Evolutionary conservation across 2,329 filamentous ascomycete genomes (phyloP).

Genomic region (Aureobasidium musti): DNA sequence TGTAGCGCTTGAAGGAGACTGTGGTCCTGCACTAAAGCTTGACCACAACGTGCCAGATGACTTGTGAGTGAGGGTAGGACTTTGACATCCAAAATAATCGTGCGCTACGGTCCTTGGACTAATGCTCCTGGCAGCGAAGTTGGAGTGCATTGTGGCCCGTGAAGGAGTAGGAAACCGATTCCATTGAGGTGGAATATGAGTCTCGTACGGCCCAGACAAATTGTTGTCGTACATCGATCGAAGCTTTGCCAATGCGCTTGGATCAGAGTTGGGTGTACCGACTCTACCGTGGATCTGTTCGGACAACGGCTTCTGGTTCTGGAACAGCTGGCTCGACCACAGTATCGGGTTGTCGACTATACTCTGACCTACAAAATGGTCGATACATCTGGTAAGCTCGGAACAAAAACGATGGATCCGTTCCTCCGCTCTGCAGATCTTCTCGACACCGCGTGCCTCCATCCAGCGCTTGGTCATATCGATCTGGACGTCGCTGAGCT

Average conservation of each 20-base stretch:
- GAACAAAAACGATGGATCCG: constrained; percentile 90
- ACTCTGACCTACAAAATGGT: constrained; percentile 79
- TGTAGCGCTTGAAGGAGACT: constrained; percentile 64
- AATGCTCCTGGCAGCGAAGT: constrained; percentile 57
- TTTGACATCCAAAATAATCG: constrained; percentile 69
- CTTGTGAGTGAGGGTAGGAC: constrained; percentile 70
- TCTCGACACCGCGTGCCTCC: constrained; percentile 77
- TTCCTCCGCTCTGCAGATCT: constrained; percentile 93
- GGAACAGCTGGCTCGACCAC: constrained; percentile 89
- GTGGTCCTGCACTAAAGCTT: constrained; percentile 69
- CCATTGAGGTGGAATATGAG: background rate
- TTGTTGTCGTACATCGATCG: constrained; percentile 1
- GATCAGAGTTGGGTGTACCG: background rate
- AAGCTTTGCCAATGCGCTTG: background rate
- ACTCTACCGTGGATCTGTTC: background rate
- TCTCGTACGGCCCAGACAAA: background rate
- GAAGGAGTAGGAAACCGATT: constrained; percentile 35
- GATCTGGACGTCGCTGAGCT: constrained; percentile 92
- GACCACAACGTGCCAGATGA: constrained; percentile 86
- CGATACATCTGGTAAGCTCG: constrained; percentile 83
- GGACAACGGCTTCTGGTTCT: constrained; percentile 37
- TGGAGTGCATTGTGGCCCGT: constrained; percentile 44
- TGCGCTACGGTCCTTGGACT: constrained; percentile 41
- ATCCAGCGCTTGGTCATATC: constrained; percentile 84
- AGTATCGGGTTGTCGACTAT: constrained; percentile 82